phyloP scores from a whole-genome alignment of 768 basidiomycete genomes.

The Cystobasidium tubakii region DNA sequence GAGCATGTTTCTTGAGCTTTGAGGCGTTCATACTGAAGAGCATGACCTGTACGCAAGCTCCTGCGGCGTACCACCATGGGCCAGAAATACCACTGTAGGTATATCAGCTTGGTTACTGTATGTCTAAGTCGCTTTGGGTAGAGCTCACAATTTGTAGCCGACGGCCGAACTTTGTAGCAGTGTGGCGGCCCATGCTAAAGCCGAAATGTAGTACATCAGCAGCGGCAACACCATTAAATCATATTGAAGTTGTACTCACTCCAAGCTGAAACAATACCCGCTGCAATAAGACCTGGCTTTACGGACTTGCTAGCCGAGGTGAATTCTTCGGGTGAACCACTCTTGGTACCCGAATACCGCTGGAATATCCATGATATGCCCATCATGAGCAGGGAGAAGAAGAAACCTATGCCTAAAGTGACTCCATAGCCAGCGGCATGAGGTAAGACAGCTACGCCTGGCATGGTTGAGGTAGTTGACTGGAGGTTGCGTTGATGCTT shows the following conservation, averaged over 20 bases:
- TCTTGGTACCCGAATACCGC: constrained; percentile 69
- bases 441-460: no score
- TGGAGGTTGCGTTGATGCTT: no score
- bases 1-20: constrained; percentile 85
- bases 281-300: constrained; percentile 84
- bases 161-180: constrained; percentile 57
- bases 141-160: constrained; percentile 71
- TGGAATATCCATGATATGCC: constrained; percentile 8
- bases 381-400: constrained; percentile 35
- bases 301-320: constrained; percentile 56
- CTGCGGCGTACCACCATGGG: constrained; percentile 59
- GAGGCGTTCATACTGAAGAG: constrained; percentile 81
- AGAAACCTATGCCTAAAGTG: constrained; percentile 29
- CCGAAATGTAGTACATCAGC: no score
- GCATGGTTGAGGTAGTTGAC: no score
- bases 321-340: constrained; percentile 64
- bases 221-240: no score
- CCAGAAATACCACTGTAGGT: constrained; percentile 62
- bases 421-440: constrained; percentile 24
- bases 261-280: constrained; percentile 78
- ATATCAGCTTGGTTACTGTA: not conserved
- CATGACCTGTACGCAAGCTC: constrained; percentile 76
- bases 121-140: no score
- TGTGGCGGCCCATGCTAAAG: constrained; percentile 48
- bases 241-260: no score